These are phyloP conservation scores for Metrosideros polymorpha DNA, from an alignment of 441 rosid species.

Conservation along the genomic window DNA sequence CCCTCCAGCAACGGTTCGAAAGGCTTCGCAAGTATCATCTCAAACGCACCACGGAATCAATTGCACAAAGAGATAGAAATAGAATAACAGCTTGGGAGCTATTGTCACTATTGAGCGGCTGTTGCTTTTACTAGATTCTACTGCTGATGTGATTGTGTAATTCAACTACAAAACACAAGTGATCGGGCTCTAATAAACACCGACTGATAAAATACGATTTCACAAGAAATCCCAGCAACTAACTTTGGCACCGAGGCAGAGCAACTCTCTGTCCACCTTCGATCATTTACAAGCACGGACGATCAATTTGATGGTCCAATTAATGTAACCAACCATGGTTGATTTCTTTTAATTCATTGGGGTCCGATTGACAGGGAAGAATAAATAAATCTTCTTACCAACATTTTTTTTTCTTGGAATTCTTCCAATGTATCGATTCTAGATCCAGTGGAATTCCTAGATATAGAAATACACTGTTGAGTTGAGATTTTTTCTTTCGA, in stretches of 20 bases:
- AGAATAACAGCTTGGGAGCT: background rate
- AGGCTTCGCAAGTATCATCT: background rate
- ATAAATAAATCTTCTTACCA: background rate
- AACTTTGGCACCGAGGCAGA: background rate
- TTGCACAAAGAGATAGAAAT: background rate
- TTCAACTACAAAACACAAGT: too few species aligned
- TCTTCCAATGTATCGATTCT: background rate
- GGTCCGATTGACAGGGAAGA: background rate
- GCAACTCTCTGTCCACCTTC: background rate
- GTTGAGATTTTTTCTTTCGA: background rate
- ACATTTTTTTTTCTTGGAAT: background rate
- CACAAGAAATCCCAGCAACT: too few species aligned
- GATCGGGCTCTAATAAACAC: too few species aligned
- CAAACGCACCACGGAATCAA: background rate
- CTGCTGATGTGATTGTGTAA: too few species aligned
- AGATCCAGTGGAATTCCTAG: background rate
- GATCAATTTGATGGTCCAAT: background rate
- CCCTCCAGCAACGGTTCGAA: background rate
- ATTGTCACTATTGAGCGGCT: too few species aligned
- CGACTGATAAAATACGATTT: too few species aligned
- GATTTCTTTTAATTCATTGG: background rate
- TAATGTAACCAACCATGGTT: background rate
- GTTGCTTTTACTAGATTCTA: too few species aligned
- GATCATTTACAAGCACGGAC: background rate
- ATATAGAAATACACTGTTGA: rapidly evolving